These are phyloP conservation scores for Karstenula rhodostoma DNA, from an alignment of 2,329 filamentous ascomycete genomes.

Conservation along the genomic window DNA sequence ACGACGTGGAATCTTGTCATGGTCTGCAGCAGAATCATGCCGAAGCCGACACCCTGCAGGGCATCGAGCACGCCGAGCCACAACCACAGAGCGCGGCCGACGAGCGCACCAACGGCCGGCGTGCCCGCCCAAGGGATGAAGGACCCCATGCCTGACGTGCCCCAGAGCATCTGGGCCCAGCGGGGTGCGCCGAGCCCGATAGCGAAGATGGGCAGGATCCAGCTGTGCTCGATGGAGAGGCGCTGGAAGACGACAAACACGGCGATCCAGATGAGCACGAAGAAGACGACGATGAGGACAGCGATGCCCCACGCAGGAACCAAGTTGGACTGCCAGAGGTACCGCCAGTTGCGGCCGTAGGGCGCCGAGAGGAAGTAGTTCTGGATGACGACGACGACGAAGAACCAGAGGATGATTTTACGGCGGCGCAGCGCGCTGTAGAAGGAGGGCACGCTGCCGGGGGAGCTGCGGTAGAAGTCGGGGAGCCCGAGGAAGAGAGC, in stretches of 20 bases:
- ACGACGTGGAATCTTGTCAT: slow-evolving; percentile 71
- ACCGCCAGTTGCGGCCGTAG: slow-evolving; percentile 73
- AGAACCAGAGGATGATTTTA: slow-evolving; percentile 73
- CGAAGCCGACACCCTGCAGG: slow-evolving; percentile 71
- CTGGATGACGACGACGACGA: slow-evolving; percentile 68
- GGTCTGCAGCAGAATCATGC: slow-evolving; percentile 73
- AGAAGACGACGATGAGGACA: slow-evolving; percentile 64
- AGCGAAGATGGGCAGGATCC: slow-evolving; percentile 73
- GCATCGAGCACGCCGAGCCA: slow-evolving; percentile 73
- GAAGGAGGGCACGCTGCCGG: slow-evolving; percentile 71
- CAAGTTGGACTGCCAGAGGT: slow-evolving; percentile 66
- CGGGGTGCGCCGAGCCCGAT: slow-evolving; percentile 71
- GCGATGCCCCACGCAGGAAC: slow-evolving; percentile 65
- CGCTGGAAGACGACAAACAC: slow-evolving; percentile 61
- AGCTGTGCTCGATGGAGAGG: slow-evolving; percentile 68
- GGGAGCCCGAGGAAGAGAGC: slow-evolving; percentile 69
- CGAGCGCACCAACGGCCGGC: slow-evolving; percentile 62
- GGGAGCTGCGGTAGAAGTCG: slow-evolving; percentile 70
- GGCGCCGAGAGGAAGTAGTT: slow-evolving; percentile 73
- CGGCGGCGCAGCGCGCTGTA: slow-evolving; percentile 68
- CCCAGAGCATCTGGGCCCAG: slow-evolving; percentile 75
- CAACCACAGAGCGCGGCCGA: slow-evolving; percentile 68
- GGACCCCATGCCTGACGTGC: slow-evolving; percentile 65
- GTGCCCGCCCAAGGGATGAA: slow-evolving; percentile 66
- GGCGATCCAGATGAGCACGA: slow-evolving; percentile 63